Evolutionary conservation across 2,329 filamentous ascomycete genomes (phyloP), one percentile per base, ranked within the genome.

Genomic region (Hymenoscyphus fructigenus): DNA sequence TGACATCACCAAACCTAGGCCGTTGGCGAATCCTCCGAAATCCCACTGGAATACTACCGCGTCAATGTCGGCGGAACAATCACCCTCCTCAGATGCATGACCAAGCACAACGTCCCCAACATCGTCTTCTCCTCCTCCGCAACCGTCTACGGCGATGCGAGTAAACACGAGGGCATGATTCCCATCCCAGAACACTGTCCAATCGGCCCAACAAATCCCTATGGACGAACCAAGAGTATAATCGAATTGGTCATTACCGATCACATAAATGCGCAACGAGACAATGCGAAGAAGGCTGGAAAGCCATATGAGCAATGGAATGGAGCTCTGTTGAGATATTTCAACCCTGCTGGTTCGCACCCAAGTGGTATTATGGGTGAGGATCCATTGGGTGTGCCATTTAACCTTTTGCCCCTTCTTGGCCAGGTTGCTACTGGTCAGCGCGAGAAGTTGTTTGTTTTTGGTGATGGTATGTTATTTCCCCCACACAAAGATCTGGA

Each of bases 101-200:
- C 87, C 76, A 89, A 88, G 78, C 88, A 97, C 84, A 90, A 94
- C 79, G 93, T 99, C 72, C 87, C 87, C 80, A 98, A 97, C 84
- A 95, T 99, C 75, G 95, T 99, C 80, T 99, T 99, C 83, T 98
- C 94, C 67, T 97, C 93, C 68, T 97, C 93, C 1, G 95, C 95
- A 38, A 99, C 96, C 72, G 95, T 99, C 71, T 99, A 99, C 79
- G 95, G 95, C 76, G 96, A 99, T 79, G 95, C 94, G 62, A 98
- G 95, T 57, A 91, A 93, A 76, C 92, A 97, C 81, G 88, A 91
- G 72, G 90, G 96, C 84, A 99, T 99, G 95, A 99, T 99, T 71
- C 95, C 95, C 69, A 99, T 99, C 75, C 95, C 95, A 60, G 95
- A 99, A 82, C 84, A 91, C 79, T 99, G 95, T 85, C 95, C 96